These are phyloP conservation scores for Picea abies DNA, from an alignment of 83 land plant species.

Conservation along the genomic window DNA sequence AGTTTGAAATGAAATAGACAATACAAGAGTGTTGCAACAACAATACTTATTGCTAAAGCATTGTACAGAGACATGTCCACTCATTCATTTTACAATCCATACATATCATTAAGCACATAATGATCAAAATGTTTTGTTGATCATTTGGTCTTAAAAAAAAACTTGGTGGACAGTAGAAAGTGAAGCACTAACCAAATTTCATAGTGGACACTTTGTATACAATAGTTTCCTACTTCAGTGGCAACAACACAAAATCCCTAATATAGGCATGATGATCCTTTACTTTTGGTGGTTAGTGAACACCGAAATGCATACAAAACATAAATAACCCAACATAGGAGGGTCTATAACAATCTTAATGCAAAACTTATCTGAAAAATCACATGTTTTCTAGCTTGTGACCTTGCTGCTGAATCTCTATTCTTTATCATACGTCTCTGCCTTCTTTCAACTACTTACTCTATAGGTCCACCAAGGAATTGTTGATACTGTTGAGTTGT, in stretches of 20 bases:
- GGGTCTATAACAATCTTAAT: background rate
- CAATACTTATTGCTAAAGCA: too few relatives aligned
- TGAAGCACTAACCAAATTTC: background rate
- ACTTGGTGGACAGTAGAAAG: background rate
- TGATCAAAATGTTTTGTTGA: too few relatives aligned
- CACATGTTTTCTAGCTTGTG: constrained; percentile 90
- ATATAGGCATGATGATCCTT: background rate
- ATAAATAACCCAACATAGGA: background rate
- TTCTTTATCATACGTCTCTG: constrained; percentile 93
- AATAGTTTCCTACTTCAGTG: background rate
- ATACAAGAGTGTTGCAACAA: too few relatives aligned
- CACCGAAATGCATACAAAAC: background rate
- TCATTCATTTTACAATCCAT: too few relatives aligned
- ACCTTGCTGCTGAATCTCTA: constrained; percentile 90
- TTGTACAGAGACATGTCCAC: too few relatives aligned
- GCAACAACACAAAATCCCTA: background rate
- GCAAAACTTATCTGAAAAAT: constrained; percentile 8
- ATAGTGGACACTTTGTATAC: background rate
- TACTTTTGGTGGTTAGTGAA: background rate
- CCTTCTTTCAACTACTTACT: constrained; percentile 79
- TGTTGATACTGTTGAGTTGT: constrained; percentile 52
- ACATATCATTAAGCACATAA: too few relatives aligned
- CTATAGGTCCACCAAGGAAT: constrained; percentile 58
- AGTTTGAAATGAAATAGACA: too few relatives aligned
- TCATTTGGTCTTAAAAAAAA: background rate